A percentile compares a stretch with the other conserved stretches of the same genome.
phyloP scores from a whole-genome alignment of 2,329 filamentous ascomycete genomes.

The Venturiaceae sp. region DNA sequence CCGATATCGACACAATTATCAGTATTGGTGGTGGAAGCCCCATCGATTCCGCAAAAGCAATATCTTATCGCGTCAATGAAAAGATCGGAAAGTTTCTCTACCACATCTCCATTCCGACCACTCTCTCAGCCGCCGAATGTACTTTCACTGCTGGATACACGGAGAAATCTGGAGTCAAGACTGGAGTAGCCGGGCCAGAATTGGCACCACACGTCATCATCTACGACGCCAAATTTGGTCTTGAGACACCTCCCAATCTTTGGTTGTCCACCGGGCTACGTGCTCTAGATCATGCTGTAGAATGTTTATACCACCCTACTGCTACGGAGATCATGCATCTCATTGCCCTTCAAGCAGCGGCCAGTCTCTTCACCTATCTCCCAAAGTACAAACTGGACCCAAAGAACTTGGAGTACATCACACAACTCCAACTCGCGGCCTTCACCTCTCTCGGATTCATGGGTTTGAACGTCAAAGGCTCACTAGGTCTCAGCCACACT shows the following conservation, averaged over 20 bases:
- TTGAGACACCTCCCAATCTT: slow-evolving; percentile 39
- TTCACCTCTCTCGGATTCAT: slow-evolving; percentile 42
- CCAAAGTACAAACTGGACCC: slow-evolving; percentile 35
- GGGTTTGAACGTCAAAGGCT: slow-evolving; percentile 40
- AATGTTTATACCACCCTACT: slow-evolving; percentile 43
- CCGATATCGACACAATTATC: slow-evolving; percentile 43
- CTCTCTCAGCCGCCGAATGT: slow-evolving; percentile 43
- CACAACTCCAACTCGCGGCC: slow-evolving; percentile 41
- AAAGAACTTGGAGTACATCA: slow-evolving; percentile 38
- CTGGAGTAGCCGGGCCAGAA: slow-evolving; percentile 31
- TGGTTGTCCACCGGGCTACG: slow-evolving; percentile 43
- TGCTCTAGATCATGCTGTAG: slow-evolving; percentile 46
- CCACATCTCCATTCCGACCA: slow-evolving; percentile 30
- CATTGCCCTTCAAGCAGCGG: slow-evolving; percentile 34
- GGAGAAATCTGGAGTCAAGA: slow-evolving; percentile 36
- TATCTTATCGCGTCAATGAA: slow-evolving; percentile 23
- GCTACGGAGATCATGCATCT: slow-evolving; percentile 39
- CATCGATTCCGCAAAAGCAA: slow-evolving; percentile 38
- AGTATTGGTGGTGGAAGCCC: slow-evolving; percentile 45
- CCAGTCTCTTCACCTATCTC: slow-evolving; percentile 37
- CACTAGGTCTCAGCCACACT: slow-evolving; percentile 37
- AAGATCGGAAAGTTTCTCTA: slow-evolving; percentile 23
- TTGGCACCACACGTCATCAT: slow-evolving; percentile 39
- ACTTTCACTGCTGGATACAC: slow-evolving; percentile 44
- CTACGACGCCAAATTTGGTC: slow-evolving; percentile 42